phyloP scores from a whole-genome alignment of 148 eudicot species.

The Tetragonia tetragonoides region DNA sequence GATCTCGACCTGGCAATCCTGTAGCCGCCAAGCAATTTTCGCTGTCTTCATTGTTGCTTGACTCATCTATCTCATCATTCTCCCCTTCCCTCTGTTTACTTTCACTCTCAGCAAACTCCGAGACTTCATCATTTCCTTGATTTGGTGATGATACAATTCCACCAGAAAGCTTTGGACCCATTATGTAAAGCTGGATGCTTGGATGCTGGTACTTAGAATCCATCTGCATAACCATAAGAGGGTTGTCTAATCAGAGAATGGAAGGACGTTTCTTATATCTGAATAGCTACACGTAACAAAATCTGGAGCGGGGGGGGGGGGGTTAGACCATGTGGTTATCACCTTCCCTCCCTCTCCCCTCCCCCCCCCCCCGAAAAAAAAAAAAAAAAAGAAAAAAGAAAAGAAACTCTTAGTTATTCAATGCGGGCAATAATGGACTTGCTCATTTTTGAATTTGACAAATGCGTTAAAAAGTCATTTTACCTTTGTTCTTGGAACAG shows the following conservation, averaged over 20 bases:
- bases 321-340: too few species aligned
- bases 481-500: constrained; percentile 81
- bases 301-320: too few species aligned
- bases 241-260: too few species aligned
- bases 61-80: constrained; percentile 21
- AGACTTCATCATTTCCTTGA: constrained; percentile 28
- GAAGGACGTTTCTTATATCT: not conserved
- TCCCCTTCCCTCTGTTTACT: constrained; percentile 26
- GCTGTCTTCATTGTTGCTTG: constrained; percentile 16
- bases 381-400: not conserved
- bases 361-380: not conserved
- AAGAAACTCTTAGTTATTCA: too few species aligned
- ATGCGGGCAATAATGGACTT: too few species aligned
- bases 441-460: too few species aligned
- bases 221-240: constrained; percentile 43
- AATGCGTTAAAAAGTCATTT: not conserved
- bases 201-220: constrained; percentile 77
- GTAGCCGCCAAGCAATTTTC: constrained; percentile 22
- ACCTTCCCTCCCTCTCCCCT: too few species aligned
- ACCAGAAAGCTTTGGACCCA: constrained; percentile 53
- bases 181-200: constrained; percentile 75
- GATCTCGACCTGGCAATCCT: constrained; percentile 31
- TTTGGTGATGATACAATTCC: constrained; percentile 23
- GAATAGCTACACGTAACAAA: not conserved
- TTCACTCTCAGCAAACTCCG: constrained; percentile 33